Percentiles rank a stretch among this genome's conserved stretches.
phyloP scores from a whole-genome alignment of 2,329 filamentous ascomycete species.

The Pseudopyrenochaeta lycopersici region DNA sequence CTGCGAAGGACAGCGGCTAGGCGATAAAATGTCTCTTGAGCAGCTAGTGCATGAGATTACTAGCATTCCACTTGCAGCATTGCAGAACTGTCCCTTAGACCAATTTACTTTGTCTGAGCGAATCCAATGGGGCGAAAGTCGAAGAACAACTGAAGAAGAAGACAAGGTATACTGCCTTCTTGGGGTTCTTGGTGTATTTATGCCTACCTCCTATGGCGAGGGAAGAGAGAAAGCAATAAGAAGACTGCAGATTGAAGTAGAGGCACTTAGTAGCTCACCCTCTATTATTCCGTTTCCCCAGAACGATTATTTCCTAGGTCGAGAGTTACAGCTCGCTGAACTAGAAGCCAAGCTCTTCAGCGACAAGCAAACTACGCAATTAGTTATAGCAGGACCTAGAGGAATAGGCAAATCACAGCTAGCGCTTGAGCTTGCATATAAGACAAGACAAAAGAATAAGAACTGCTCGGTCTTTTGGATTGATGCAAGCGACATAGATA shows the following conservation, averaged over 20 bases:
- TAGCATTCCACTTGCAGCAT: constrained; percentile 16
- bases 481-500: constrained; percentile 49
- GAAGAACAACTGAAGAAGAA: constrained; percentile 33
- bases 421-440: constrained; percentile 52
- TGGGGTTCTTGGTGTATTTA: constrained; percentile 29
- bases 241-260: constrained; percentile 22
- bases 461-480: constrained; percentile 58
- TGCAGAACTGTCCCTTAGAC: constrained; percentile 21
- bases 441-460: constrained; percentile 42
- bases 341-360: constrained; percentile 36
- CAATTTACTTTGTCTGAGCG: constrained; percentile 28
- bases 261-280: constrained; percentile 16
- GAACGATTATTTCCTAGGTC: constrained; percentile 38
- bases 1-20: too few species aligned
- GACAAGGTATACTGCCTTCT: constrained; percentile 37
- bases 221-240: constrained; percentile 21
- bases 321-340: constrained; percentile 30
- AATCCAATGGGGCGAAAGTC: constrained; percentile 23
- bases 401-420: constrained; percentile 35
- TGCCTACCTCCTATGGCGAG: constrained; percentile 28
- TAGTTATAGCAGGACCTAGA: constrained; percentile 24
- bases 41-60: constrained; percentile 22
- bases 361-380: constrained; percentile 15
- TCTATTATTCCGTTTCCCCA: constrained; percentile 36
- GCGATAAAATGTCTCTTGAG: constrained; percentile 20